phyloP scores from a whole-genome alignment of 257 asterid species.

The Solanum virginianum region DNA sequence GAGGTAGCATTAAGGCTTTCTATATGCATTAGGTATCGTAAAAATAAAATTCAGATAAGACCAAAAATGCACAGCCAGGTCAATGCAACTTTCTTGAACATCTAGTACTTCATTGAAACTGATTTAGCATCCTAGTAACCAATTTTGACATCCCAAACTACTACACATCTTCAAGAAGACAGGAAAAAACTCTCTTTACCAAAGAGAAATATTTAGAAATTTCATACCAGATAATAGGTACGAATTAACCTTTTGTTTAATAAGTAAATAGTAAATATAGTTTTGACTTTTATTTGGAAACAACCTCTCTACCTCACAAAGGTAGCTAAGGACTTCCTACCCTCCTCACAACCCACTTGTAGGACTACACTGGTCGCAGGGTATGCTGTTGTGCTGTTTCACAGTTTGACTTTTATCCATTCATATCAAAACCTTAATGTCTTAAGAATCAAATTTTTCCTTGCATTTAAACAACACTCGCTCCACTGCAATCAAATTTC shows the following conservation, averaged over 20 bases:
- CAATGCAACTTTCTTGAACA: not conserved
- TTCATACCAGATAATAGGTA: not conserved
- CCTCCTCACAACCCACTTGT: not conserved
- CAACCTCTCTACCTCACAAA: not conserved
- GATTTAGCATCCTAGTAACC: not conserved
- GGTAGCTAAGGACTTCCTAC: not conserved
- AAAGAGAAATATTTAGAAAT: not conserved
- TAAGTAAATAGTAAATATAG: not conserved
- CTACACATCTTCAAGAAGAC: not conserved
- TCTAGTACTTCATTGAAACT: not conserved
- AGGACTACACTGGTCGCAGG: not conserved
- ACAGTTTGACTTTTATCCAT: not conserved
- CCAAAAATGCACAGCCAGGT: not conserved
- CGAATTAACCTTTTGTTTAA: not conserved
- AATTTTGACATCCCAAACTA: not conserved
- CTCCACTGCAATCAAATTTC: not conserved
- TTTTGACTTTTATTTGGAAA: not conserved
- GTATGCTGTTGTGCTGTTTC: not conserved
- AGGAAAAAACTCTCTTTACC: not conserved
- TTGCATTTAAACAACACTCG: not conserved
- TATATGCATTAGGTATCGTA: not conserved
- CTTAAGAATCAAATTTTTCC: not conserved
- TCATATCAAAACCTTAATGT: not conserved
- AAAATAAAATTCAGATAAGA: not conserved
- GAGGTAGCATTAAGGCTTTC: not conserved